These are phyloP conservation scores for Suillus clintonianus DNA, from an alignment of 768 basidiomycete genomes.

Conservation along the genomic window DNA sequence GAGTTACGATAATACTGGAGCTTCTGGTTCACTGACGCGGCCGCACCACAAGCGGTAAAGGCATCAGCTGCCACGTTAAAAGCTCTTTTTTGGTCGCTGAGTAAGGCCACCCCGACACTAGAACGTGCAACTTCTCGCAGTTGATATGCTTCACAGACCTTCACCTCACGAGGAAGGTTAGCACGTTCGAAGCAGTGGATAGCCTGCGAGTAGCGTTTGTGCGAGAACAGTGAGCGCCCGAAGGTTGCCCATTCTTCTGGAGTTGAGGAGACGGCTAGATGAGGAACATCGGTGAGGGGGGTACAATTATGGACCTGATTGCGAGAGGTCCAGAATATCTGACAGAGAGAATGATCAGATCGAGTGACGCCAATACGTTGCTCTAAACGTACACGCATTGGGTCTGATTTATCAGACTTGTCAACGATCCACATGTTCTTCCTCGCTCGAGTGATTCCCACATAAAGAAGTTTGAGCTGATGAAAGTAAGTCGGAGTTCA, in stretches of 20 bases:
- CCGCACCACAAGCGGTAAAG: conserved; percentile 44
- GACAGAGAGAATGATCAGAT: neutral
- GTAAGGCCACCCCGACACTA: conserved; percentile 25
- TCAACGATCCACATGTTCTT: conserved; percentile 75
- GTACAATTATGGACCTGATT: conserved; percentile 49
- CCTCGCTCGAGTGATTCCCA: conserved; percentile 69
- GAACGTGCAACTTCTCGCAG: conserved; percentile 52
- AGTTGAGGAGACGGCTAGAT: conserved; percentile 55
- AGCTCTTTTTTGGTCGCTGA: conserved; percentile 31
- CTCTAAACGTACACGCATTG: conserved; percentile 52
- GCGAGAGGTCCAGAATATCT: conserved; percentile 55
- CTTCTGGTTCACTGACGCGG: conserved; percentile 30
- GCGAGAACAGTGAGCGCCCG: conserved; percentile 41
- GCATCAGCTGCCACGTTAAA: conserved; percentile 50
- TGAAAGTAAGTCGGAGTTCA: neutral
- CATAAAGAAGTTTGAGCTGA: conserved; percentile 69
- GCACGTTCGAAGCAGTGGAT: conserved; percentile 57
- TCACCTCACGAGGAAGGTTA: conserved; percentile 39
- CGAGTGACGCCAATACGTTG: neutral
- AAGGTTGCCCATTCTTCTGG: conserved; percentile 46
- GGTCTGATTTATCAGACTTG: conserved; percentile 52
- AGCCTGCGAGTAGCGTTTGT: conserved; percentile 45
- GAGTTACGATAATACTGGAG: conserved; percentile 43
- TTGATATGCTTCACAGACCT: conserved; percentile 53
- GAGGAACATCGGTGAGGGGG: conserved; percentile 50